Conservation (phyloP, 2,329 filamentous ascomycete genomes). For the Fusarium illudens region DNA sequence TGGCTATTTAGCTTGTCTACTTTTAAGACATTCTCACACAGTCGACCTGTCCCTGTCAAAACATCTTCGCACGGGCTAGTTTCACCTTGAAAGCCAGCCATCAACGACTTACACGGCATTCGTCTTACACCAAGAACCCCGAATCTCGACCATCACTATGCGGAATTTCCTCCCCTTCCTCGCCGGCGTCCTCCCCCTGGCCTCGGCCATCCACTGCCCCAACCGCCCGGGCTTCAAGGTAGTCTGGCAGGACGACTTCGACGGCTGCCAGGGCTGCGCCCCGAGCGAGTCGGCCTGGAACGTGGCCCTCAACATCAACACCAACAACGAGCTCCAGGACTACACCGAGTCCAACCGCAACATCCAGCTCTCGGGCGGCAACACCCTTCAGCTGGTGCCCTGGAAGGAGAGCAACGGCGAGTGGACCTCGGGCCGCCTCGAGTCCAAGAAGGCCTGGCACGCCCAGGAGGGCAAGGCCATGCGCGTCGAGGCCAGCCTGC, state of each 20-base stretch:
- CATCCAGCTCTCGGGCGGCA: constrained; percentile 59
- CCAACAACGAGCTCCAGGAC: constrained; percentile 59
- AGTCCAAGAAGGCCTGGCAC: constrained; percentile 57
- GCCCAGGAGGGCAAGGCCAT: constrained; percentile 52
- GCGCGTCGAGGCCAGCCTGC: constrained; percentile 55
- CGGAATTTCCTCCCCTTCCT: constrained; percentile 35
- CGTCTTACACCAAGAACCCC: no score
- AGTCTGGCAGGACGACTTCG: constrained; percentile 58
- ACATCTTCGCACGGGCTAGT: neutral
- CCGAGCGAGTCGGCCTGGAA: constrained; percentile 56
- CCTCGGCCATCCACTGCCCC: constrained; percentile 50
- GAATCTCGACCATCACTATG: constrained; percentile 30
- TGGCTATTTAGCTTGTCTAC: neutral
- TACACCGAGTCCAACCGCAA: constrained; percentile 57
- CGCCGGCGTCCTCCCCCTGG: constrained; percentile 37
- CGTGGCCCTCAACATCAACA: constrained; percentile 53
- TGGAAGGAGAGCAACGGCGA: constrained; percentile 48
- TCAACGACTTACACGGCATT: constrained; percentile 13
- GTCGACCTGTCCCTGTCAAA: neutral
- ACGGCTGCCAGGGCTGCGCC: constrained; percentile 49
- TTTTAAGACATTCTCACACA: constrained; percentile 11
- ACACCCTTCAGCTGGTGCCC: constrained; percentile 62
- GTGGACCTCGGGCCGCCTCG: constrained; percentile 62
- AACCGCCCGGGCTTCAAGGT: constrained; percentile 52
- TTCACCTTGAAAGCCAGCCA: constrained; percentile 8